Conservation (phyloP, 495 filamentous ascomycete genomes). For the Aspergillus saccharolyticus region DNA sequence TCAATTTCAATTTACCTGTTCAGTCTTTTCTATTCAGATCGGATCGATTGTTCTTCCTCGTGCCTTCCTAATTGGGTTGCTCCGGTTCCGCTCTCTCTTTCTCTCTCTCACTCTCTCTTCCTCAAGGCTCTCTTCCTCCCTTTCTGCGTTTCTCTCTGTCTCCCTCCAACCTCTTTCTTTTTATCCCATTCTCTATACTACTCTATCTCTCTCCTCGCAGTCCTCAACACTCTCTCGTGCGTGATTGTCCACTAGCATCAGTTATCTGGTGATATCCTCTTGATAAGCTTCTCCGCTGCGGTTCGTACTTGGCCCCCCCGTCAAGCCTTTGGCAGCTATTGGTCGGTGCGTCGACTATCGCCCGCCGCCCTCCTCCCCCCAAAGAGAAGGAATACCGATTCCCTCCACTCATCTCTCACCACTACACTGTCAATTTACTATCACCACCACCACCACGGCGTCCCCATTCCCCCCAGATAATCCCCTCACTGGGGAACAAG, state of each 20-base stretch:
- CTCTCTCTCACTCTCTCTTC: conserved; percentile 3
- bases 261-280: not conserved
- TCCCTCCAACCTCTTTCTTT: not conserved
- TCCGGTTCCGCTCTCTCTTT: conserved; percentile 12
- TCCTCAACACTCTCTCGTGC: conserved; percentile 2
- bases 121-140: not conserved
- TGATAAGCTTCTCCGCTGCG: conserved; percentile 28
- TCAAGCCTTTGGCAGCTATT: conserved; percentile 9
- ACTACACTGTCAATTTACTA: too few species aligned
- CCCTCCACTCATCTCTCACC: not conserved
- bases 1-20: too few species aligned
- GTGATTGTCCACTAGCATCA: not conserved
- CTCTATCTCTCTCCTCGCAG: conserved; percentile 9
- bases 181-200: conserved; percentile 6
- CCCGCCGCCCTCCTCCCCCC: conserved; percentile 1
- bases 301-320: conserved; percentile 18
- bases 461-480: conserved; percentile 15
- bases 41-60: too few species aligned
- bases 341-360: conserved; percentile 11
- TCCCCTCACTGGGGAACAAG: not conserved
- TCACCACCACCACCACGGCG: not conserved
- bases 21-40: too few species aligned
- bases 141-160: conserved; percentile 14
- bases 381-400: not conserved
- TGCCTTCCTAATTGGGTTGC: not conserved